Evolutionary conservation across 116 monocot species (phyloP), one percentile per base, ranked within the genome.

Genomic region (Trichopus zeylanicus): DNA sequence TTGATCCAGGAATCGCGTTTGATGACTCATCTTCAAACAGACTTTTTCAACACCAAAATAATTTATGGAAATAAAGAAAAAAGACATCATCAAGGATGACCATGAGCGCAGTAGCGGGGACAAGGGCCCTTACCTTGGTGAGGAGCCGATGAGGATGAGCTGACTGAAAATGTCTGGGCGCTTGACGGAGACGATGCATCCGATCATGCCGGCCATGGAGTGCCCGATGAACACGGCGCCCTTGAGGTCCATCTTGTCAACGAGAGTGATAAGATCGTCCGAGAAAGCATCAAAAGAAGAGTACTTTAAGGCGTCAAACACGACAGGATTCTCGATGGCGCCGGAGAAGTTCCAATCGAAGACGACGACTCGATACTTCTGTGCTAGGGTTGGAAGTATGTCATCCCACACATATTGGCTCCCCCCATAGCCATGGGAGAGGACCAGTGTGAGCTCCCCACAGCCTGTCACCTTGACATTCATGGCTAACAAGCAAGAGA

Each of bases 101-200:
- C n/a, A 63, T 1, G 3, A 37, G 73, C 0, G 60, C 72, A 1
- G 78, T 81, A 61, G 84, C 81, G 79, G 2, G 92, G 92, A 52
- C 72, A 78, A 56, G 87, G 92, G 1, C 92, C 92, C n/a, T 62
- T 38, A 84, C 92, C 84, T 84, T 7, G 93, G 88, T 26, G 93
- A 93, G 15, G 88, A 78, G 15, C 79, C 81, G 18, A 93, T 42
- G 32, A 88, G 93, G 46, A 93, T 49, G 30, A 93, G 88, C 22
- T 82, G 85, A 13, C 15, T 24, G 65, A 93, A 88, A 52, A 93
- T 74, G 11, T 82, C 82, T 0, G 81, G 88, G 63, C 85, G 68
- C 35, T 68, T 69, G 39, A 93, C 53, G 11, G 88, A 81, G 6
- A 85, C 93, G 32, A 85, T 60, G 79, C 88, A 88, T 9, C 88